A percentile compares a stretch with the other conserved stretches of the same genome.
phyloP scores from a whole-genome alignment of 306 rosid species.

The Prunus campanulata region DNA sequence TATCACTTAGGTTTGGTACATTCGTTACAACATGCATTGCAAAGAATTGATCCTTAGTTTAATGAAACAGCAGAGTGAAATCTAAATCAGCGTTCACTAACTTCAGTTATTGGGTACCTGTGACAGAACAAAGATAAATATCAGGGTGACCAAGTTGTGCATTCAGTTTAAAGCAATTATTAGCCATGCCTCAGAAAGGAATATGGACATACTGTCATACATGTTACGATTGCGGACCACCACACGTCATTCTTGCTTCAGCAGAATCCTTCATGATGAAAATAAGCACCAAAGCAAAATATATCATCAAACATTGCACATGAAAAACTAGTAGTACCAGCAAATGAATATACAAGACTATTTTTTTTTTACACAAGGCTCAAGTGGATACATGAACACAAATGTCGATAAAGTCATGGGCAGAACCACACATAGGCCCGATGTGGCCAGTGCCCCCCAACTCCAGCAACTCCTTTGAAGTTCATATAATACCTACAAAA shows the following conservation, averaged over 20 bases:
- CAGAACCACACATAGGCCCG: too few species aligned
- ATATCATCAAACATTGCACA: constrained; percentile 2
- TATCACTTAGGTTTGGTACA: not conserved
- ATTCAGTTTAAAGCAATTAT: not conserved
- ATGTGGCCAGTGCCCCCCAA: too few species aligned
- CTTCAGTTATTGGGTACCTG: constrained; percentile 8
- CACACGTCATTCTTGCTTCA: not conserved
- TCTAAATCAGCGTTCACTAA: not conserved
- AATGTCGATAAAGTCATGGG: too few species aligned
- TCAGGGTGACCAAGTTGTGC: not conserved
- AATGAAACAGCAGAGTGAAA: not conserved
- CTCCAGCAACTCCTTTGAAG: too few species aligned
- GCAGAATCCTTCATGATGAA: constrained; percentile 8
- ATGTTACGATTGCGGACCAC: not conserved
- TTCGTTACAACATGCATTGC: constrained; percentile 9
- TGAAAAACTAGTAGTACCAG: not conserved
- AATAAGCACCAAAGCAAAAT: not conserved
- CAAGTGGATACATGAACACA: too few species aligned
- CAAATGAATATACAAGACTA: not conserved
- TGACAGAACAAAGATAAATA: not conserved
- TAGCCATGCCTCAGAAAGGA: not conserved
- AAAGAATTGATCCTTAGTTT: not conserved
- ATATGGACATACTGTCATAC: not conserved
- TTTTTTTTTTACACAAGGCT: not conserved
- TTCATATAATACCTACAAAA: too few species aligned